Base-by-base conservation (phyloP, 805 yeast species). In the Candida morakotiae region DNA sequence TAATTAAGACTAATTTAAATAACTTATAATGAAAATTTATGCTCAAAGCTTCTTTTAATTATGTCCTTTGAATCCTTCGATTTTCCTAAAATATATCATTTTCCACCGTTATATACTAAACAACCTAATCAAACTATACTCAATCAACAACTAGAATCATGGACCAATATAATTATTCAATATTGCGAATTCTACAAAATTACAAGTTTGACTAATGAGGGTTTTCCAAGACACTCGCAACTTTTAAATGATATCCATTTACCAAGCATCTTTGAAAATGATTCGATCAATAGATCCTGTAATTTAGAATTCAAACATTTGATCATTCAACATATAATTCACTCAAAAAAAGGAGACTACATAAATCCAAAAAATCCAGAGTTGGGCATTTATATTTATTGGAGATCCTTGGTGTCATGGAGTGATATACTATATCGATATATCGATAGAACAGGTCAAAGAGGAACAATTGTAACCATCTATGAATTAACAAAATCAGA, bases 81-180 rank as follows among this genome's bases (percentile, higher is more conserved):
- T 36, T 68, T 65, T 47, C 72, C 73, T n/a, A 62, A 63, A 41
- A 64, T 68, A 34, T 66, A 67, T 47, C 49, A 65, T 13, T 91
- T 88, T 58, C 97, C 97, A 5, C 98, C 98, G 0, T 77, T 91
- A 47, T 91, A 79, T 63, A 93, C 98, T 7, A 72, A 78, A 43
- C 98, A 91, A 60, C 88, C 93, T 16, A 89, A 91, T 49, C 73
- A 79, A 25, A 77, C 84, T 9, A 82, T 93, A 2, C 77, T 85
- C 65, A 71, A 73, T 21, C 80, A 87, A 9, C 98, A 91, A 58
- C 62, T 83, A 11, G 70, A 71, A n/a, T 77, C 83, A 38, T 91
- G 98, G 98, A 63, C 70, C 19, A 66, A 73, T 30, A 59, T 91
- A 19, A 62, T 91, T 0, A 55, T 83, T 8, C 65, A 68, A 5